Evolutionary conservation across 176 grass and related monocot species (phyloP), one percentile per base, ranked within the genome.

Genomic region (Triticum dicoccoides): DNA sequence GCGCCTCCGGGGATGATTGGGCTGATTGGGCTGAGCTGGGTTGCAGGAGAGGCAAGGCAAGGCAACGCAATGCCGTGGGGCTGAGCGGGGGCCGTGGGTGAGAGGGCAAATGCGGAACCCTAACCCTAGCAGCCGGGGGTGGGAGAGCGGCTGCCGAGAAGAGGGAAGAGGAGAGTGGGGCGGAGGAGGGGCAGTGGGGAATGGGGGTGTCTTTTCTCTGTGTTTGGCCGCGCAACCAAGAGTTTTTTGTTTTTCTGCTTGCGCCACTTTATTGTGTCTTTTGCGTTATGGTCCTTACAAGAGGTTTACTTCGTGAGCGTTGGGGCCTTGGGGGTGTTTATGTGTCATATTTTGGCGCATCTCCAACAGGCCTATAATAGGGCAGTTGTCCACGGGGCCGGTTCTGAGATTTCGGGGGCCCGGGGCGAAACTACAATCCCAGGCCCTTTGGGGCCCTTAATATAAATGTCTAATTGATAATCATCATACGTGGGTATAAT

Each of bases 31-130:
- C 38, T 24, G 51, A 56, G 80, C 14, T 76, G 44, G 61, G 69
- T 69, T 39, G 84, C 79, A 59, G 73, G 39, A 69, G 9, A 67
- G 41, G 73, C 14, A 68, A 24, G 64, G 69, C 58, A 76, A 84
- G 4, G 69, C 69, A 11, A 35, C 1, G 58, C 72, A 56, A 59
- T 61, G 75, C 76, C 49, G 70, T 84, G 81, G 78, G 61, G 77
- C 2, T 30, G 21, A 8, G 37, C 5, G 15, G 37, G 21, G 6
- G 67, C 12, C n/a, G 27, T 70, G 39, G 37, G 47, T 24, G 12
- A 49, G 69, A 76, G 37, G 85, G 85, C 76, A 9, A 30, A 29
- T 8, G 81, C 27, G 63, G 69, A 91, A 77, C 77, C 89, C 89
- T 88, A 91, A 81, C 77, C 82, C 86, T 81, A 27, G 81, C 34